A percentile compares a stretch with the other conserved stretches of the same genome.
phyloP scores from a whole-genome alignment of 257 asterid species.

The Solanum pimpinellifolium region DNA sequence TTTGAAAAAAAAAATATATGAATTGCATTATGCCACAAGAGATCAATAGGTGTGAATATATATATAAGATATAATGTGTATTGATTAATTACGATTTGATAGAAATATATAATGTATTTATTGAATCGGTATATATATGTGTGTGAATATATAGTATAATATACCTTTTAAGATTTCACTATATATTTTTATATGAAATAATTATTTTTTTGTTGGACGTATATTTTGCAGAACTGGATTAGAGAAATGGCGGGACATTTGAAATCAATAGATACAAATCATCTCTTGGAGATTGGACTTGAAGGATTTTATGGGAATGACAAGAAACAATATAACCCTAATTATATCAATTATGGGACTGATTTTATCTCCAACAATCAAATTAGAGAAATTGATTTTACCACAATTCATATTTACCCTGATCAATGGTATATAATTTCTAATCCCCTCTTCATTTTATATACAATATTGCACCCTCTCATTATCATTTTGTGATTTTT shows the following conservation, averaged over 20 bases:
- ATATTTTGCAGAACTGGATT: background rate
- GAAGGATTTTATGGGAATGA: slow-evolving; percentile 1
- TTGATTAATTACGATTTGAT: background rate
- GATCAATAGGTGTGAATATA: background rate
- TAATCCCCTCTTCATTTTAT: background rate
- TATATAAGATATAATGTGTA: background rate
- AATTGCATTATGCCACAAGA: background rate
- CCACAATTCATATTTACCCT: background rate
- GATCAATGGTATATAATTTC: background rate
- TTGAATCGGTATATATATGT: background rate
- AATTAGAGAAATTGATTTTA: background rate
- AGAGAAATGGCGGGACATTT: background rate
- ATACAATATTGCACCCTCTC: background rate
- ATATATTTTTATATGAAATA: background rate
- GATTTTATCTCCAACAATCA: background rate
- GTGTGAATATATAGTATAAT: background rate
- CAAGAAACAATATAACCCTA: background rate
- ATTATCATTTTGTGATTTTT: background rate
- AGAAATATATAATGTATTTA: background rate
- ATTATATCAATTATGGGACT: background rate
- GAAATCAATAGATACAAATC: background rate
- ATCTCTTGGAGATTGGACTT: slow-evolving; percentile 1
- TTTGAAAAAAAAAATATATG: no score
- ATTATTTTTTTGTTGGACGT: background rate
- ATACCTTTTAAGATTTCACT: background rate